Evolutionary conservation across 2,329 filamentous ascomycete species (phyloP), one percentile per base, ranked within the genome.

Genomic region (Fusarium setosum): DNA sequence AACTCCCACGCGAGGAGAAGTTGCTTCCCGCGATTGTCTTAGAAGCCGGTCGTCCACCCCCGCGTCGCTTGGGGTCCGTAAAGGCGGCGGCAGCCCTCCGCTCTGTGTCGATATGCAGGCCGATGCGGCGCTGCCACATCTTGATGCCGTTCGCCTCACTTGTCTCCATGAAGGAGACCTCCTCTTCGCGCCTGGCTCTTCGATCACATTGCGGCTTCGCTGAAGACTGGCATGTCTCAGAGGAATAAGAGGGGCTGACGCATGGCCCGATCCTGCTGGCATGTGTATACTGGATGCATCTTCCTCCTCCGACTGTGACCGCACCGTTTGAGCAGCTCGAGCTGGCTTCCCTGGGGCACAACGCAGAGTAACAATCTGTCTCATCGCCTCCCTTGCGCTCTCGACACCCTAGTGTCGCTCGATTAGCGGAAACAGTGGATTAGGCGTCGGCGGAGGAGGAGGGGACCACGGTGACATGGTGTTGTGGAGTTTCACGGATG

Each of bases 391-490:
- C 15, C 73, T 74, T 5, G 83, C 83, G 6, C 79, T 81, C 12
- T 77, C 71, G 4, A 74, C 65, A 0, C 83, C 84, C 85, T 80
- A 87, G 67, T 86, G 80, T 18, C 79, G 77, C 42, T 81, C 76
- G 20, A 86, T 78, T 38, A 86, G 77, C 9, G 77, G 74, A 20
- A 82, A 75, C 3, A 88, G 61, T 5, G 79, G 76, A 38, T 79
- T 80, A 1, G 76, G 69, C 2, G 72, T 62, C 4, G 76, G 75
- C 4, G 70, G 69, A 3, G 76, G 77, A 11, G 75, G 77, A 4
- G 83, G 82, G 5, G 83, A 86, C 86, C 85, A 88, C 20, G 77
- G 74, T 1, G 86, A 88, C 8, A 76, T 62, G 1, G 78, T 70
- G 64, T 84, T 82, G 56, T 83, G 80, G 34, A 82, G 76, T 54